Conservation (phyloP, 352 stramenopile genomes). For the Saprolegnia diclina region DNA sequence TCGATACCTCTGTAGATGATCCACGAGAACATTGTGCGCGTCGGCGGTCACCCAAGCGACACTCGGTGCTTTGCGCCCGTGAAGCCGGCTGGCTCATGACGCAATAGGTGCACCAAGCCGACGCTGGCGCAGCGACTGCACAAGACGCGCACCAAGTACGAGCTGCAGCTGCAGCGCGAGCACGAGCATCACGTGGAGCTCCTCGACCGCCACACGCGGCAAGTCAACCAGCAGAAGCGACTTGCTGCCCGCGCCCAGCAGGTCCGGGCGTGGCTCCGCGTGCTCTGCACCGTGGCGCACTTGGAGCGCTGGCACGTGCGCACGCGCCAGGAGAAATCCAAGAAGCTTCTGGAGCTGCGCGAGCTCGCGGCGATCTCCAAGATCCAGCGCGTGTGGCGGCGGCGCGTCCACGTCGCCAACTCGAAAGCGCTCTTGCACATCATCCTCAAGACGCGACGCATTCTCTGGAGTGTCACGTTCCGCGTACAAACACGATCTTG, state of each 20-base stretch:
- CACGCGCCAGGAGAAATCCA: slow-evolving; percentile 37
- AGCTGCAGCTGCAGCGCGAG: slow-evolving; percentile 29
- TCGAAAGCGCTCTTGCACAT: slow-evolving; percentile 20
- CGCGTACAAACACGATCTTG: slow-evolving; percentile 41
- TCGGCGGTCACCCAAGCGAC: neutral
- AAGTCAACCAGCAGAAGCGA: slow-evolving; percentile 51
- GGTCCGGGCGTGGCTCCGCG: slow-evolving; percentile 44
- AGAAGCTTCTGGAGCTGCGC: slow-evolving; percentile 32
- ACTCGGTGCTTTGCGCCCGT: neutral
- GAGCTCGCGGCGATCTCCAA: slow-evolving; percentile 38
- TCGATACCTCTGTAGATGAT: slow-evolving; percentile 12
- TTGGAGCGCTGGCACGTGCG: slow-evolving; percentile 36
- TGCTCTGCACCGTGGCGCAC: slow-evolving; percentile 37
- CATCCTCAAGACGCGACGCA: slow-evolving; percentile 21
- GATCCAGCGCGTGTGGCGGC: slow-evolving; percentile 63
- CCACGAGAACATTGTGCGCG: slow-evolving; percentile 4
- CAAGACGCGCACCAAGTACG: slow-evolving; percentile 10
- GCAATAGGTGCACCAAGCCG: slow-evolving; percentile 12
- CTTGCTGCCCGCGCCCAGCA: slow-evolving; percentile 32
- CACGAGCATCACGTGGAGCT: slow-evolving; percentile 41
- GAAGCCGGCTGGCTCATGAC: neutral
- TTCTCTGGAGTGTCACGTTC: slow-evolving; percentile 61
- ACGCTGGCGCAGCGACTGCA: slow-evolving; percentile 34
- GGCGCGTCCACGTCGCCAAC: slow-evolving; percentile 52
- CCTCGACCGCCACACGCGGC: slow-evolving; percentile 24